These are phyloP conservation scores for Botrytis elliptica DNA, from an alignment of 2,329 filamentous ascomycete genomes.

Conservation along the genomic window DNA sequence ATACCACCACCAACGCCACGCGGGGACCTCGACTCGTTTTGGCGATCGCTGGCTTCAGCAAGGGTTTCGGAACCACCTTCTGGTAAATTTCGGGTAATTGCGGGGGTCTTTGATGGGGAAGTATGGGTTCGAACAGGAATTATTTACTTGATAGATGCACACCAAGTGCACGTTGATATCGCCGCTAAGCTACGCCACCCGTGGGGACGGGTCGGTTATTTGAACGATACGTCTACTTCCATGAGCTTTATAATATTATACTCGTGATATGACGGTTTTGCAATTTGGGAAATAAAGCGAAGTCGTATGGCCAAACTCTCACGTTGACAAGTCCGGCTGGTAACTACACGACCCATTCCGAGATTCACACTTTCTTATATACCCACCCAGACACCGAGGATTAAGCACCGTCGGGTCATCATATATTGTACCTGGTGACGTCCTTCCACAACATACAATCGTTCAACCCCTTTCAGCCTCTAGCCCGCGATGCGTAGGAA, in stretches of 20 bases:
- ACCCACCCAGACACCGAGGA: background rate
- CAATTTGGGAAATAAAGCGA: background rate
- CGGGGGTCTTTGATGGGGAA: background rate
- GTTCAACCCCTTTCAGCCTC: background rate
- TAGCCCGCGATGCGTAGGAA: background rate
- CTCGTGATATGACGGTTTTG: background rate
- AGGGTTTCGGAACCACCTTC: background rate
- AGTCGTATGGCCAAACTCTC: background rate
- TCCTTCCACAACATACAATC: background rate
- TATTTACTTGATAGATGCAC: background rate
- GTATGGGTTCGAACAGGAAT: background rate
- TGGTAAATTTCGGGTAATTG: background rate
- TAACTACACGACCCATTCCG: background rate
- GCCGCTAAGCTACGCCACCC: background rate
- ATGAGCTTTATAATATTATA: background rate
- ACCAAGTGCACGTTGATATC: background rate
- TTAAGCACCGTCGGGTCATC: background rate
- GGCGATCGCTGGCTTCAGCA: background rate
- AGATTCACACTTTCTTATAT: background rate
- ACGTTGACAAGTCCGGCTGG: background rate
- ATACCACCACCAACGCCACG: background rate
- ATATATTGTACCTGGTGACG: background rate
- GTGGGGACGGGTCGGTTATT: background rate
- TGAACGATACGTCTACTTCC: background rate
- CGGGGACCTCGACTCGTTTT: background rate